A percentile compares a stretch with the other conserved stretches of the same genome.
These are phyloP conservation scores for Daucus carota DNA, from an alignment of 129 eudicot species.

Conservation along the genomic window DNA sequence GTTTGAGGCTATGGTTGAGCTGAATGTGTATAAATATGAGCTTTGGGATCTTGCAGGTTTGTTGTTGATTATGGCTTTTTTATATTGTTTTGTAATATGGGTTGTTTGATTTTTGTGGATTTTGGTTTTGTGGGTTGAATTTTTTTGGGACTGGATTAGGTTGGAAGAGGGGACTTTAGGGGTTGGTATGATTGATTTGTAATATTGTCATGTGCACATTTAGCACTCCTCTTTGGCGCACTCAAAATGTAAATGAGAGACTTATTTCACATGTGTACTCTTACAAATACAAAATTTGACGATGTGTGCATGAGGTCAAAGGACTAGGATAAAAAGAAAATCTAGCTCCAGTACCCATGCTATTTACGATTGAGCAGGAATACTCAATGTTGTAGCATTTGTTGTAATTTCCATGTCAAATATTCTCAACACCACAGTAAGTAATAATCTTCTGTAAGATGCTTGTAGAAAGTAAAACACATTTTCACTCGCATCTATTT, in stretches of 20 bases:
- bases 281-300: neutral
- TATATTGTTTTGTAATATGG: too few relatives aligned
- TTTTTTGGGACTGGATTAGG: too few relatives aligned
- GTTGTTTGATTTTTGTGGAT: too few relatives aligned
- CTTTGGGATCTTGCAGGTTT: slow-evolving; percentile 88
- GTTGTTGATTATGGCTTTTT: too few relatives aligned
- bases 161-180: too few relatives aligned
- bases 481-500: neutral
- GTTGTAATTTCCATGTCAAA: neutral
- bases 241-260: neutral
- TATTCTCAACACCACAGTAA: neutral
- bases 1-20: slow-evolving; percentile 47
- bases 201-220: too few relatives aligned
- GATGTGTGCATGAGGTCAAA: neutral
- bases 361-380: neutral
- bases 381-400: neutral
- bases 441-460: neutral
- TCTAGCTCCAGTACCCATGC: neutral
- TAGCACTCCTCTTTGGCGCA: neutral
- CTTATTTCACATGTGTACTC: neutral
- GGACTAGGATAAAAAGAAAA: neutral
- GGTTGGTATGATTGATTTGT: too few relatives aligned
- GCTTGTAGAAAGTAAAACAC: neutral
- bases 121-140: too few relatives aligned
- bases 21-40: slow-evolving; percentile 54